Percentiles rank a stretch among this genome's conserved stretches.
These are phyloP conservation scores for Lentinula raphanica DNA, from an alignment of 768 basidiomycete species.

Conservation along the genomic window DNA sequence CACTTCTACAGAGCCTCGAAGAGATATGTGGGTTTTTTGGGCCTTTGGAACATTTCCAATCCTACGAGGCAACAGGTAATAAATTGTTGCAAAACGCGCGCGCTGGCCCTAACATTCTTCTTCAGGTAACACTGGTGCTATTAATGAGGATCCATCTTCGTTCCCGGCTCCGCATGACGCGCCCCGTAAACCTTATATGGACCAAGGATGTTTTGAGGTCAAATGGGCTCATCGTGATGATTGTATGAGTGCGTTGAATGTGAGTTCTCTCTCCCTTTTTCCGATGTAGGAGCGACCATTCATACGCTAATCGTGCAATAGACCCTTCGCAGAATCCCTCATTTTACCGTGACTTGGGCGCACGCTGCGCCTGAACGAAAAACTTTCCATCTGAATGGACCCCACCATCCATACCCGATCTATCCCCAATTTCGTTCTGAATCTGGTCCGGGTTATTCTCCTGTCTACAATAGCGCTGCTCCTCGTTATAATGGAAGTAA, in stretches of 20 bases:
- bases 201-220: constrained; percentile 61
- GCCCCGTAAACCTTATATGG: constrained; percentile 53
- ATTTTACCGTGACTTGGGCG: constrained; percentile 76
- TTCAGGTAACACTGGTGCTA: not conserved
- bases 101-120: not conserved
- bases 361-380: constrained; percentile 35
- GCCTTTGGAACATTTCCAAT: constrained; percentile 49
- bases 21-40: constrained; percentile 59
- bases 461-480: not conserved
- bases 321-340: constrained; percentile 67
- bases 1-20: constrained; percentile 38
- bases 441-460: not conserved
- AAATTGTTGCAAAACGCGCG: not conserved
- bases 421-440: constrained; percentile 22
- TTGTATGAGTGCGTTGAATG: constrained; percentile 67
- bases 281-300: too few relatives aligned
- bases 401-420: constrained; percentile 21
- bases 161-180: constrained; percentile 51
- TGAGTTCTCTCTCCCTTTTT: constrained; percentile 28
- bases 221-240: constrained; percentile 79
- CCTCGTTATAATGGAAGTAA: not conserved
- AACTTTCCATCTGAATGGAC: not conserved
- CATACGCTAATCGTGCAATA: constrained; percentile 20
- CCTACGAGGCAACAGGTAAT: constrained; percentile 22
- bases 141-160: not conserved